Conservation (phyloP, 129 eudicot genomes). For the Kitagawia praeruptora region DNA sequence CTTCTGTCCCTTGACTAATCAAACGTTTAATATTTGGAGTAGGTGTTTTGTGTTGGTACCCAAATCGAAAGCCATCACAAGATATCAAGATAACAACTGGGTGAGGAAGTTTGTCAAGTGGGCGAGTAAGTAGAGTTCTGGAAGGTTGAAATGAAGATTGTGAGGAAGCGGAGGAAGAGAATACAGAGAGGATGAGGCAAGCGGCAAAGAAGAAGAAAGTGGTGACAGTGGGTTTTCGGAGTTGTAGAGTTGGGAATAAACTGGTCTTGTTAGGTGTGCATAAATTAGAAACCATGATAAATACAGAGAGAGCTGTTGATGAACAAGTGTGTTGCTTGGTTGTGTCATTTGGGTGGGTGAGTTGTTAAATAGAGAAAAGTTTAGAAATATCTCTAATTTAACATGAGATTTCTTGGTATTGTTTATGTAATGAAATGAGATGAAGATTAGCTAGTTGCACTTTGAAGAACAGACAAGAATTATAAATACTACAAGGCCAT, state of each 20-base stretch:
- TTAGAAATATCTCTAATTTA: not conserved
- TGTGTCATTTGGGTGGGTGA: not conserved
- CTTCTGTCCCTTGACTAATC: slow-evolving; percentile 3
- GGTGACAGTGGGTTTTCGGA: not conserved
- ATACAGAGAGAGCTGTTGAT: not conserved
- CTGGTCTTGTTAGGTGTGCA: not conserved
- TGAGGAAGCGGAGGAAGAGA: not conserved
- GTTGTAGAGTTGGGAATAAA: no score
- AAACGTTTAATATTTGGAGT: not conserved
- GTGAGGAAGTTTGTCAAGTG: not conserved
- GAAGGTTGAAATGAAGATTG: not conserved
- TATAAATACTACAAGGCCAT: not conserved
- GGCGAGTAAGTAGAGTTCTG: not conserved
- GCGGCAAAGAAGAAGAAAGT: not conserved
- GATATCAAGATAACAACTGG: slow-evolving; percentile 7
- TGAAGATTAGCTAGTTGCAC: not conserved
- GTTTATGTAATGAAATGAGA: not conserved
- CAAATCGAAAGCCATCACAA: slow-evolving; percentile 6
- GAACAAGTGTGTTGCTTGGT: not conserved
- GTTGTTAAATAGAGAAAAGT: not conserved
- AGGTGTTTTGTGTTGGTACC: slow-evolving; percentile 5
- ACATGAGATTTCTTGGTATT: not conserved
- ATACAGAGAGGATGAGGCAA: not conserved
- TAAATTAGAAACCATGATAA: not conserved
- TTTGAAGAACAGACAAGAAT: no score